phyloP scores from a whole-genome alignment of 305 asterid species.

The Fraxinus baroniana region DNA sequence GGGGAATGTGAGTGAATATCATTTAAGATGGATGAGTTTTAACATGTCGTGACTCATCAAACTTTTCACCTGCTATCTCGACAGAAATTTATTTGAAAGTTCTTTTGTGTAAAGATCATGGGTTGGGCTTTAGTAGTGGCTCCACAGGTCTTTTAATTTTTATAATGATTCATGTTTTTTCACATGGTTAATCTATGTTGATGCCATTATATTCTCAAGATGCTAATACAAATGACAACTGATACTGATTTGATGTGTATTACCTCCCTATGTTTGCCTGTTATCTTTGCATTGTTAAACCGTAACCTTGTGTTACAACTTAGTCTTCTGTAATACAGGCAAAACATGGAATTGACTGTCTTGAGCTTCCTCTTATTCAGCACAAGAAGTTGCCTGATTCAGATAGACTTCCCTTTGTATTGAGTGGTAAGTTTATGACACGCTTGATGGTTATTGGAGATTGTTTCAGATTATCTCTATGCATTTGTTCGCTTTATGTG shows the following conservation, averaged over 20 bases:
- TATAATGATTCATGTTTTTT: background rate
- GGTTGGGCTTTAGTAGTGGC: background rate
- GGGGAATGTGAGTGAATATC: background rate
- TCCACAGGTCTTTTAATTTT: background rate
- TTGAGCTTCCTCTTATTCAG: slow-evolving; percentile 83
- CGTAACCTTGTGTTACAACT: background rate
- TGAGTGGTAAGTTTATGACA: slow-evolving; percentile 44
- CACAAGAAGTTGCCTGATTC: slow-evolving; percentile 63
- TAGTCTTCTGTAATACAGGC: slow-evolving; percentile 39
- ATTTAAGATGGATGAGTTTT: background rate
- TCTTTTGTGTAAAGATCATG: background rate
- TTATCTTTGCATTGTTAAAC: background rate
- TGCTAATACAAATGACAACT: background rate
- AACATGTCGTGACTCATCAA: background rate
- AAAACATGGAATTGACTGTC: slow-evolving; percentile 52
- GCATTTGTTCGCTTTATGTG: background rate
- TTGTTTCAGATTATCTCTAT: background rate
- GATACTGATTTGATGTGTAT: background rate
- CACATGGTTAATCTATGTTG: background rate
- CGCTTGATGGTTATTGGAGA: background rate
- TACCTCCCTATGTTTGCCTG: background rate
- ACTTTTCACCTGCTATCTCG: background rate
- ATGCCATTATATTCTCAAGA: background rate
- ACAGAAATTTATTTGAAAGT: background rate
- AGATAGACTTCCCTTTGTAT: slow-evolving; percentile 45